Evolutionary conservation across 202 grass and related monocot species (phyloP).

Genomic region (Cymbopogon flexuosus): DNA sequence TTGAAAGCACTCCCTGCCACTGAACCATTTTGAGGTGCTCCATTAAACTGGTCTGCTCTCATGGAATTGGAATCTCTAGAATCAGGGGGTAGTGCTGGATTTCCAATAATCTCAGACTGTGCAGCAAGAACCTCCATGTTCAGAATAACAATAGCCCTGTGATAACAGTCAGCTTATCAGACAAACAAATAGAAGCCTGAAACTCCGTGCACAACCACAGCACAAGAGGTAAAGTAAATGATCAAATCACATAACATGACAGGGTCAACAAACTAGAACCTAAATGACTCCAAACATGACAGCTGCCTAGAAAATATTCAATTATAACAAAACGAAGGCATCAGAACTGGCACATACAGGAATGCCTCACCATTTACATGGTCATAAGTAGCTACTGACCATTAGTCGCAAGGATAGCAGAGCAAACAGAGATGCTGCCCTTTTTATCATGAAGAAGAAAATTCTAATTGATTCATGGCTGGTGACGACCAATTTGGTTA

Average conservation of each 20-base stretch:
- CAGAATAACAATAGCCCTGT: constrained; percentile 71
- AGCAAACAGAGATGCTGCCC: not conserved
- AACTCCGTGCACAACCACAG: not conserved
- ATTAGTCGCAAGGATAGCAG: not conserved
- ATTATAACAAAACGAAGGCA: not conserved
- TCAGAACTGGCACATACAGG: not conserved
- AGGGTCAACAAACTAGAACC: constrained; percentile 15
- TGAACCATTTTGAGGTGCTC: constrained; percentile 35
- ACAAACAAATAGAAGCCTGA: not conserved
- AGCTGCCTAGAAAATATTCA: not conserved
- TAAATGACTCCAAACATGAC: not conserved
- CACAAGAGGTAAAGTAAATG: not conserved
- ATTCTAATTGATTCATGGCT: constrained; percentile 1
- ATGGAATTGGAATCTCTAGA: constrained; percentile 5
- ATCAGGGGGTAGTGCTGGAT: constrained; percentile 40
- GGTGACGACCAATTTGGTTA: not conserved
- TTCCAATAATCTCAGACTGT: constrained; percentile 61
- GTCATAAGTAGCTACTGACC: not conserved
- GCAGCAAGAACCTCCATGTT: constrained; percentile 63
- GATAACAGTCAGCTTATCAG: constrained; percentile 30
- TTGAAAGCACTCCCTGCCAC: constrained; percentile 29
- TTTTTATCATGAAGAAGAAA: not conserved
- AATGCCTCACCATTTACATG: not conserved
- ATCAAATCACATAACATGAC: constrained; percentile 2
- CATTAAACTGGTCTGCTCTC: constrained; percentile 40